These are phyloP conservation scores for Apiospora hydei DNA, from an alignment of 2,329 filamentous ascomycete species.

Conservation along the genomic window DNA sequence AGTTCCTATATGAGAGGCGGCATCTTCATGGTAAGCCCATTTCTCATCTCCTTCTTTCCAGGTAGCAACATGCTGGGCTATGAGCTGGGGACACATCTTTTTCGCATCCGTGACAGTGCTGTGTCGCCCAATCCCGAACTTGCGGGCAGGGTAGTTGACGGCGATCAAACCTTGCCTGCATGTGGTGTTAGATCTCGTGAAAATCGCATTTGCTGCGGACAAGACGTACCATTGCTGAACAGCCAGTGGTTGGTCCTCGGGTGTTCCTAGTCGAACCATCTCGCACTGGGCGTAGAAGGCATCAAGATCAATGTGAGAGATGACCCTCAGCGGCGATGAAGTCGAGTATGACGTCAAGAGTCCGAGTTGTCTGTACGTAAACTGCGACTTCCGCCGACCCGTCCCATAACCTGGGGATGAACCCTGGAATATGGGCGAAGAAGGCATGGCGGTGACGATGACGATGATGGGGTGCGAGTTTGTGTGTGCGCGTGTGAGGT, in stretches of 20 bases:
- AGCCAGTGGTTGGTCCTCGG: conserved; percentile 81
- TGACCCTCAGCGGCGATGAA: conserved; percentile 21
- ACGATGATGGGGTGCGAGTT: not conserved
- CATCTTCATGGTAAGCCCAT: conserved; percentile 90
- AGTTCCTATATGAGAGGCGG: conserved; percentile 78
- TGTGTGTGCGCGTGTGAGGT: not conserved
- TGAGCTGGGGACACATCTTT: conserved; percentile 83
- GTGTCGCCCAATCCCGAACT: conserved; percentile 80
- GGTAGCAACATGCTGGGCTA: conserved; percentile 91
- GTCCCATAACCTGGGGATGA: conserved; percentile 18
- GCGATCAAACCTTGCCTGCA: conserved; percentile 88
- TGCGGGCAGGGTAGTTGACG: conserved; percentile 91
- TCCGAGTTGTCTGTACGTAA: conserved; percentile 23
- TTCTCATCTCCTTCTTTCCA: conserved; percentile 91
- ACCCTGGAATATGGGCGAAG: conserved; percentile 10
- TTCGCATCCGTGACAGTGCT: conserved; percentile 82
- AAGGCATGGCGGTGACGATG: not conserved
- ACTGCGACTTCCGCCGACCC: conserved; percentile 13
- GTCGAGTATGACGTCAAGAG: conserved; percentile 26
- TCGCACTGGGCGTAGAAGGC: conserved; percentile 98
- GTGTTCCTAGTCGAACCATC: conserved; percentile 80
- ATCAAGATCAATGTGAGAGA: conserved; percentile 72
- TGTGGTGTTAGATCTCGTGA: conserved; percentile 16
- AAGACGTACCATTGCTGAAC: conserved; percentile 83
- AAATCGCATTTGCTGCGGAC: not conserved